Evolutionary conservation across 2,329 filamentous ascomycete species (phyloP), one percentile per base, ranked within the genome.

Genomic region (Sporothrix luriei): DNA sequence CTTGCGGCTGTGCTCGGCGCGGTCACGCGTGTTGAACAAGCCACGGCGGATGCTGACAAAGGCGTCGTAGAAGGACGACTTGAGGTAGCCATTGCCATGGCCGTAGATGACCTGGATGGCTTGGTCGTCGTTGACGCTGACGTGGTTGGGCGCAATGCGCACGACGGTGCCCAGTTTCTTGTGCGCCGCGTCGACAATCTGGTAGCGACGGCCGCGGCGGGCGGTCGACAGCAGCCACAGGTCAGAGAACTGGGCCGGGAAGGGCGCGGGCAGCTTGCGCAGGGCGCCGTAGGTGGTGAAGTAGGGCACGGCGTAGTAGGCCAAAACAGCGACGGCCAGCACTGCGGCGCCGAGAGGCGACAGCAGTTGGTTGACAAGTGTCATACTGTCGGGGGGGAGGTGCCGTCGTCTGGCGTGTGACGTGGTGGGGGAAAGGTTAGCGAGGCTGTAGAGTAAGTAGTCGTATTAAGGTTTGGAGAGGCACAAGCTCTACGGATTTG

Each of bases 1-100:
- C 85, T 97, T 97, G 73, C 93, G 88, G 0, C 90, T 90, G 78
- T 97, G 93, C 76, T 97, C 92, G 0, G 83, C 83, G 64, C 94
- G 87, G 80, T 94, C 88, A 43, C 94, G 85, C 0, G 93, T 97
- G 79, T 96, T 97, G 87, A 97, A 97, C 14, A 97, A 84, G 24
- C 93, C 93, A 14, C 92, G 87, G 66, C 86, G 87, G 76, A 97
- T 96, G 14, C 91, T 94, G 68, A 97, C 93, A 75, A 97, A 97
- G 65, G 92, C 91, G 76, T 97, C 92, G 75, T 97, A 97, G 80
- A 94, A 97, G 2, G 78, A 90, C 85, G 88, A 82, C 78, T 93
- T 93, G 70, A 92, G 76, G 74, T 92, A 91, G 0, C 90, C 90
- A 75, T 92, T 92, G 9, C 90, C 89, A 74, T 93, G 90, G 4